Conservation (phyloP, 495 filamentous ascomycete species). For the Tuber aestivum region DNA sequence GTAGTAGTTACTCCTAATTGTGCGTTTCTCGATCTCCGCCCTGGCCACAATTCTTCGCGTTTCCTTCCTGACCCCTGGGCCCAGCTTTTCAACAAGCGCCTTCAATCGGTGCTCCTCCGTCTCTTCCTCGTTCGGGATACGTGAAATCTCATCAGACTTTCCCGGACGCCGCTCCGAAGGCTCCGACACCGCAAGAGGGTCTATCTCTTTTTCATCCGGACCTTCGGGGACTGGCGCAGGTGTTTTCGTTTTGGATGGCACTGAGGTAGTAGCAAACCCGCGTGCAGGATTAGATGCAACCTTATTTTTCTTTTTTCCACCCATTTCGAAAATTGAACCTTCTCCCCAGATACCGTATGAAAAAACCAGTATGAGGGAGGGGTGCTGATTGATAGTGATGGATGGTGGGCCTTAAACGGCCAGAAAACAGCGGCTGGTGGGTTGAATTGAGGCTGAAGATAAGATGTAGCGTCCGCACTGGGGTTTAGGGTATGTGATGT, state of each 20-base stretch:
- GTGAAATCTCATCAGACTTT: constrained; percentile 14
- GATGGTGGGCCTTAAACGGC: constrained; percentile 11
- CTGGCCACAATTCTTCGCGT: constrained; percentile 28
- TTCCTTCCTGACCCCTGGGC: constrained; percentile 52
- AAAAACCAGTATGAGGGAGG: constrained; percentile 7
- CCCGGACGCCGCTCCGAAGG: not conserved
- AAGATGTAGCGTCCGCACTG: constrained; percentile 4
- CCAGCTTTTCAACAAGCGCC: constrained; percentile 72
- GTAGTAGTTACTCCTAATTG: constrained; percentile 30
- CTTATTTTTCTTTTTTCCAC: constrained; percentile 72
- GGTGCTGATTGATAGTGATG: not conserved
- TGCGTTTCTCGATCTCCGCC: constrained; percentile 31
- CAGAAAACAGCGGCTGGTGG: constrained; percentile 15
- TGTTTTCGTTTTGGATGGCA: constrained; percentile 64
- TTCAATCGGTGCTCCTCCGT: constrained; percentile 56
- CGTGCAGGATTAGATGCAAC: constrained; percentile 72
- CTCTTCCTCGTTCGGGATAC: constrained; percentile 46
- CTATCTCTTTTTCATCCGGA: constrained; percentile 19
- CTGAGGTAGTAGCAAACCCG: constrained; percentile 86
- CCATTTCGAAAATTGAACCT: not conserved
- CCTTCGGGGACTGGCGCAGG: constrained; percentile 18
- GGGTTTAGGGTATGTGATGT: not conserved
- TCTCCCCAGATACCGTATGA: not conserved
- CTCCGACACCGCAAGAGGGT: constrained; percentile 4
- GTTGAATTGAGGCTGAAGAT: constrained; percentile 22